A percentile compares a stretch with the other conserved stretches of the same genome.
Conservation (phyloP, 345 rosid species). For the Ailanthus altissimus region DNA sequence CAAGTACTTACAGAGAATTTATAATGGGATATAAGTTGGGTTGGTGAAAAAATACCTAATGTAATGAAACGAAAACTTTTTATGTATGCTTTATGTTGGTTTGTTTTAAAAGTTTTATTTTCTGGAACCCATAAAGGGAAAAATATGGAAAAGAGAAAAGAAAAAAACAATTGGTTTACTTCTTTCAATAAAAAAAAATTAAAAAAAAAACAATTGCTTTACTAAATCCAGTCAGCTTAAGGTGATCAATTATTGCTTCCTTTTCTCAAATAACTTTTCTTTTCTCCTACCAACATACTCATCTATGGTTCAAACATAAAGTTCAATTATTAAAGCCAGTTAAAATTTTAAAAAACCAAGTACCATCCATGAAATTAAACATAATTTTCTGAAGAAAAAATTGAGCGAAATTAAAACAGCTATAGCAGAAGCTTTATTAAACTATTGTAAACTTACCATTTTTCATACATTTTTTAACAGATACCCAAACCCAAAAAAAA, state of each 20-base stretch:
- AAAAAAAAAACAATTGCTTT: background rate
- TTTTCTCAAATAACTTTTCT: background rate
- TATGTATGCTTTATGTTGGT: too few species aligned
- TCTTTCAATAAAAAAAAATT: too few species aligned
- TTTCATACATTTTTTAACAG: background rate
- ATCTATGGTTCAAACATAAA: background rate
- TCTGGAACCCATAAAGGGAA: background rate
- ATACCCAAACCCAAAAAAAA: background rate
- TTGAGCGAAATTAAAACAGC: background rate
- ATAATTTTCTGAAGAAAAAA: background rate
- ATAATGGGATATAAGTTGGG: background rate
- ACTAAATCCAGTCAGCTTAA: background rate
- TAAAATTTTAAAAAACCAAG: background rate
- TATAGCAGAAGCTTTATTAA: background rate
- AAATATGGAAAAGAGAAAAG: background rate
- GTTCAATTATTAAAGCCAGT: background rate
- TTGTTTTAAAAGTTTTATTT: background rate
- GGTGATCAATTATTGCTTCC: background rate
- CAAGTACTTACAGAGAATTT: background rate
- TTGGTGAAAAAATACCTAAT: background rate
- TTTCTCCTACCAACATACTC: background rate
- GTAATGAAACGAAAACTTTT: too few species aligned
- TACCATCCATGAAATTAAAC: background rate
- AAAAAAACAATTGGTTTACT: too few species aligned
- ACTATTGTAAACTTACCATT: background rate